Percentiles rank a stretch among this genome's conserved stretches.
phyloP scores from a whole-genome alignment of 345 rosid genomes.

The Euclidium syriacum region DNA sequence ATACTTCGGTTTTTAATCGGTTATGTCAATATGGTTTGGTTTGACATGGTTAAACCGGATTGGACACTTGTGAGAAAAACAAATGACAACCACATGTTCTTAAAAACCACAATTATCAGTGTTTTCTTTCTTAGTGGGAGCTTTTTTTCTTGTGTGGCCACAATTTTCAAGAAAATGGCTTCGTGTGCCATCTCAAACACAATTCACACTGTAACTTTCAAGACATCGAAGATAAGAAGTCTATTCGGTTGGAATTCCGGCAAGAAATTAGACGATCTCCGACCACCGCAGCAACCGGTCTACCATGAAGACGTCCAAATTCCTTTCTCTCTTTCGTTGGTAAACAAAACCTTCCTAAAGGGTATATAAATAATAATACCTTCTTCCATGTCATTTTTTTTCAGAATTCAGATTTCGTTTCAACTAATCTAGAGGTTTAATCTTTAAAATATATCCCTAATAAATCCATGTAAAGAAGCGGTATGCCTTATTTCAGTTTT shows the following conservation, averaged over 20 bases:
- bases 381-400: neutral
- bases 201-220: conserved; percentile 21
- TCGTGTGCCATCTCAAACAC: conserved; percentile 36
- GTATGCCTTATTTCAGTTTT: neutral
- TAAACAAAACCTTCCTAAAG: conserved; percentile 56
- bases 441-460: no score
- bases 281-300: conserved; percentile 30
- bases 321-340: conserved; percentile 64
- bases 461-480: neutral
- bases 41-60: neutral
- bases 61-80: neutral
- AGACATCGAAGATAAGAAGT: conserved; percentile 24
- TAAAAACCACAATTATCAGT: neutral
- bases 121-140: neutral
- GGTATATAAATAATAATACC: conserved; percentile 30
- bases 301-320: conserved; percentile 45
- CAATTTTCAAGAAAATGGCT: conserved; percentile 41
- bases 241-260: conserved; percentile 62
- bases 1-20: neutral
- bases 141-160: conserved; percentile 21
- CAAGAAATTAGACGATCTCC: conserved; percentile 31
- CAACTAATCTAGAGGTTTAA: no score
- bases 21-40: neutral
- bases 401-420: no score
- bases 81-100: conserved; percentile 19